Evolutionary conservation across 83 land plant species (phyloP).

Genomic region (Picea abies): DNA sequence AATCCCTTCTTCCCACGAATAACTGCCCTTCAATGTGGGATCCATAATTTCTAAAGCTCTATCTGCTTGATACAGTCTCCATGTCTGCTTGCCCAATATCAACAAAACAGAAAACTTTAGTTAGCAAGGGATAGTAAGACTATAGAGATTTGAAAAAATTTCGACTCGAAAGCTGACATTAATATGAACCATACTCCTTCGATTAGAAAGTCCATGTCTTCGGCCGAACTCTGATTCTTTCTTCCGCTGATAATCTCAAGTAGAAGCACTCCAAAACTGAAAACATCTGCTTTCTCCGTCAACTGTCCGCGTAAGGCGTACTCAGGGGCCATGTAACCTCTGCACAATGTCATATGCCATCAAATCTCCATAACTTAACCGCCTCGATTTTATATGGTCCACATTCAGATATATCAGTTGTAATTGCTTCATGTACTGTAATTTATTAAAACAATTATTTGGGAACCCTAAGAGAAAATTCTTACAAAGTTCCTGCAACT

Average conservation of each 20-base stretch:
- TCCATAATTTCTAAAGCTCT: not conserved
- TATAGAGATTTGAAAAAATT: too few species aligned
- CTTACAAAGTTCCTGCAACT: slow-evolving; percentile 44
- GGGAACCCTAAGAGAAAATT: not conserved
- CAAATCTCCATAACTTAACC: too few species aligned
- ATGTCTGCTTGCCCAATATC: not conserved
- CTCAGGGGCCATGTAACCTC: too few species aligned
- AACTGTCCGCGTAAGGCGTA: not conserved
- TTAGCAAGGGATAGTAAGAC: too few species aligned
- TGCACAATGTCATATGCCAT: not conserved
- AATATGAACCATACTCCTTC: too few species aligned
- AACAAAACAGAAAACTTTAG: too few species aligned
- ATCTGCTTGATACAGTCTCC: not conserved
- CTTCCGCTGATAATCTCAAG: slow-evolving; percentile 14
- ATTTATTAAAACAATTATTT: too few species aligned
- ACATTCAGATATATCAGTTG: too few species aligned
- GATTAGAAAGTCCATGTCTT: not conserved
- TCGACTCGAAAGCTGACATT: too few species aligned
- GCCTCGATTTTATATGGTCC: too few species aligned
- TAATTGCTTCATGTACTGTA: too few species aligned
- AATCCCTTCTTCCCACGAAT: not conserved
- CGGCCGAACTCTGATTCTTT: not conserved
- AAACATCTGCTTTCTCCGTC: slow-evolving; percentile 19
- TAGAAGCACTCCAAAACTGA: slow-evolving; percentile 21
- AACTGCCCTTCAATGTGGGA: not conserved